Evolutionary conservation across 805 yeast species (phyloP).

Genomic region (Priceomyces carsonii): DNA sequence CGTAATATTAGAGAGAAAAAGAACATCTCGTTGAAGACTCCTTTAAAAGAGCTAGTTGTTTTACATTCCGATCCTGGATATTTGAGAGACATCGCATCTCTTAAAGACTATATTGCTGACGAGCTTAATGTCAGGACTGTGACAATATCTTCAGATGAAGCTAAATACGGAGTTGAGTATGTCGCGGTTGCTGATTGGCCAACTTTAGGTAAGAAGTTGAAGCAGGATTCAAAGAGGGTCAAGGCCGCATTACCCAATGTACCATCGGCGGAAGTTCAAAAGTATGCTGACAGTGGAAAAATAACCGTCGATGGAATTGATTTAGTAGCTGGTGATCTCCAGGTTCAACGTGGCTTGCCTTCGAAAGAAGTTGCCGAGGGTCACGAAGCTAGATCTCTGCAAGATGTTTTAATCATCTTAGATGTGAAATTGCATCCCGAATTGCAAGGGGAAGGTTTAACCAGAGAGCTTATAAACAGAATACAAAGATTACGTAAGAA

Average conservation of each 20-base stretch:
- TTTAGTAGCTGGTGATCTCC: slow-evolving; percentile 82
- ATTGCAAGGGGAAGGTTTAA: slow-evolving; percentile 88
- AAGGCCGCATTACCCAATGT: slow-evolving; percentile 89
- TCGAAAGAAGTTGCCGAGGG: slow-evolving; percentile 65
- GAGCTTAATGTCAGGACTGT: slow-evolving; percentile 91
- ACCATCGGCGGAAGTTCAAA: slow-evolving; percentile 79
- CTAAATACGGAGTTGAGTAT: slow-evolving; percentile 87
- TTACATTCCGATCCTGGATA: slow-evolving; percentile 76
- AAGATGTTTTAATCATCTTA: slow-evolving; percentile 84
- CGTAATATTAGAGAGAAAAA: slow-evolving; percentile 97
- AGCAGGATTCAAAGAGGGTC: slow-evolving; percentile 89
- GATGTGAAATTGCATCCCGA: slow-evolving; percentile 88
- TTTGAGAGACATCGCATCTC: slow-evolving; percentile 72
- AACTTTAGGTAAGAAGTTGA: slow-evolving; percentile 93
- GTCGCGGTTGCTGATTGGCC: slow-evolving; percentile 99
- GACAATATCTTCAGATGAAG: slow-evolving; percentile 86
- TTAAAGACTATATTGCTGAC: slow-evolving; percentile 78
- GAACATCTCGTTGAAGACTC: slow-evolving; percentile 90
- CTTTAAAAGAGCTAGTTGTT: slow-evolving; percentile 84
- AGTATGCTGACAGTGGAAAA: slow-evolving; percentile 69
- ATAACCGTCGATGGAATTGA: slow-evolving; percentile 87
- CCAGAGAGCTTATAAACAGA: slow-evolving; percentile 95
- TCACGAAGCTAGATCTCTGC: slow-evolving; percentile 83
- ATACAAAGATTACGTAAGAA: slow-evolving; percentile 97
- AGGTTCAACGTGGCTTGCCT: slow-evolving; percentile 87